Base-by-base conservation (phyloP, 495 filamentous ascomycete genomes). In the Cercophora sp. region DNA sequence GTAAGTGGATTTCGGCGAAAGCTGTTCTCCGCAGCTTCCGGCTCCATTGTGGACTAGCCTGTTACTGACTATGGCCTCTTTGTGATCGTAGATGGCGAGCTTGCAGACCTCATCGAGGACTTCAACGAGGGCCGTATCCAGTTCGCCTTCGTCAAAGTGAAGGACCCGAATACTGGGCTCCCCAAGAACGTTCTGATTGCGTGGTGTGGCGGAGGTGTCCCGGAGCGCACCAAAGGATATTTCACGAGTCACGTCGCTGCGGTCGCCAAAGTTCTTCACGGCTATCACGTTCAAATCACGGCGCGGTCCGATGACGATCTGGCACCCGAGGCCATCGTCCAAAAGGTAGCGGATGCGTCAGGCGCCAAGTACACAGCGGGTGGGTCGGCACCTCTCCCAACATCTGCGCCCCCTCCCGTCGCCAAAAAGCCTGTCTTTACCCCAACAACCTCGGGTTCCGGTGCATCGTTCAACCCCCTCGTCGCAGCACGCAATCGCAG, bases 151-250 rank as follows among this genome's bases (percentile, higher is more conserved):
- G 84, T 93, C 48, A 96, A 95, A 70, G 85, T 99, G 69, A 96
- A 88, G 60, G 94, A 97, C 65, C 85, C 89, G 10, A 99, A 99
- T 66, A 90, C 88, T 1, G 79, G 83, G 5, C 76, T 99, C 8
- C 89, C 92, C 22, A 99, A 99, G 73, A 87, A 85, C 65, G 90
- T 93, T 35, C 76, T 99, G 43, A 89, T 99, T 60, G 91, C 84
- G 35, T 99, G 93, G 93, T 99, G 93, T 66, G 93, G 93, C 35
- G 91, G 95, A 60, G 94, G 94, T 51, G 93, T 99, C n/a, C 93
- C 93, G 6, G 93, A 97, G 73, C 79, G 91, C 59, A 96, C 91
- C 13, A 97, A 97, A 65, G 93, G 93, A 20, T 97, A 97, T 65
- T 99, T 97, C 62, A 96, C 89, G 27, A 96, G 90, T 64, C 91